Base-by-base conservation (phyloP, 805 yeast genomes). In the Ogataea zsoltii region DNA sequence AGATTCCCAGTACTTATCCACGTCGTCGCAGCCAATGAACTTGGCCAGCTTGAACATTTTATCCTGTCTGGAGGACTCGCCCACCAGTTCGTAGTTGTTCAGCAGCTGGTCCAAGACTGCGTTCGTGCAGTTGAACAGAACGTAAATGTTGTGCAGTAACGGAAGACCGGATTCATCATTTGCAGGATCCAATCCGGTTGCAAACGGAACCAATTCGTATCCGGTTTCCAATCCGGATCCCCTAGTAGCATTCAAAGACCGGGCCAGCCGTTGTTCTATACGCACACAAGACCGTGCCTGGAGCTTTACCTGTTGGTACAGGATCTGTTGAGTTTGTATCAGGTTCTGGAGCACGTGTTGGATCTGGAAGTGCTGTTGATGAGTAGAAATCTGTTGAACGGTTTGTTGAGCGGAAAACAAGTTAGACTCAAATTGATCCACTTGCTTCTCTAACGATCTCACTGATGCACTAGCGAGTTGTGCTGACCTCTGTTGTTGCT, bases 211-310 rank as follows among this genome's bases (percentile, higher is more conserved):
- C 3, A 57, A 33, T 31, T 62, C 68, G 51, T 50, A 65, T 19
- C 54, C 55, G n/a, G 45, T 43, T 28, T 63, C 67, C 16, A 62
- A 17, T 2, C 69, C 69, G 11, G 61, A 44, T 2, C 67, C 69
- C 19, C 67, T 46, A n/a, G 47, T 31, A 25, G 49, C 46, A 42
- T 65, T 65, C 15, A 51, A 25, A 4, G 55, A 48, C 15, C 58
- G 49, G 5, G 61, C 56, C 14, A 62, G 44, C 16, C 61, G 52
- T 40, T 63, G 68, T 42, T 65, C 65, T 12, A 63, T 49, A 14
- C 57, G 23, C 9, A 59, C 51, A 4, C 55, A 38, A 1, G 57
- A 47, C 15, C 52, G 46, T 23, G 51, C 53, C 33, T 61, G 63
- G n/a, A 50, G 35, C 15, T 33, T 41, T 12, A 59, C 16, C 16